phyloP scores from a whole-genome alignment of 148 eudicot genomes.

The Rhododendron simsii region DNA sequence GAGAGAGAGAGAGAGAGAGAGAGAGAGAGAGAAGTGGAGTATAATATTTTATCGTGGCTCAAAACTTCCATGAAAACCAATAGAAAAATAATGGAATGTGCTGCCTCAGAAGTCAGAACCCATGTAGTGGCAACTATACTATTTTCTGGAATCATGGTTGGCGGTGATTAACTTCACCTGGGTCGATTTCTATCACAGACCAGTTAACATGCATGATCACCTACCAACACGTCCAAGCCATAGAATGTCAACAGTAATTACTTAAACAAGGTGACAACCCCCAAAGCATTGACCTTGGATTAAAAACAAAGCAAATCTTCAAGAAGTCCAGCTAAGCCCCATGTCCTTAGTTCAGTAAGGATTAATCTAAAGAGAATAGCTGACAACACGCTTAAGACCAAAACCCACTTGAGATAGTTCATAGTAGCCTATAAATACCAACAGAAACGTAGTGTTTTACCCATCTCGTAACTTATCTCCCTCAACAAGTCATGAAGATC shows the following conservation, averaged over 20 bases:
- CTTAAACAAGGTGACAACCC: slow-evolving; percentile 2
- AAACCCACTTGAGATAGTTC: background rate
- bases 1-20: background rate
- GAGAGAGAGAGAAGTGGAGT: background rate
- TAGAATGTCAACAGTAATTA: background rate
- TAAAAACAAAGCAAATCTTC: background rate
- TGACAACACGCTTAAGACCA: background rate
- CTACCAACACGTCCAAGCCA: background rate
- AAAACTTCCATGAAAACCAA: background rate
- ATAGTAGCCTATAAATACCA: slow-evolving; percentile 3
- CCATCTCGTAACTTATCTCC: slow-evolving; percentile 3
- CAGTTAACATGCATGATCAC: background rate
- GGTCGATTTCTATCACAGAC: background rate
- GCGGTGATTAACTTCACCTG: background rate
- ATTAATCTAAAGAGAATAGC: background rate
- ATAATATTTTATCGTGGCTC: background rate
- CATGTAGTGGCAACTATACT: background rate
- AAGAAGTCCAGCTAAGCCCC: background rate
- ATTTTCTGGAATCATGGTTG: background rate
- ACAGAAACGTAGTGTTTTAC: background rate
- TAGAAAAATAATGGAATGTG: background rate
- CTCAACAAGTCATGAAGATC: slow-evolving; percentile 17
- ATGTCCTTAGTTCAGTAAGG: background rate
- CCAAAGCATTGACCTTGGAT: slow-evolving; percentile 18
- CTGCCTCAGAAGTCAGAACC: background rate